Base-by-base conservation (phyloP, 78 protist genomes). In the Dictyostelium intermedium region DNA sequence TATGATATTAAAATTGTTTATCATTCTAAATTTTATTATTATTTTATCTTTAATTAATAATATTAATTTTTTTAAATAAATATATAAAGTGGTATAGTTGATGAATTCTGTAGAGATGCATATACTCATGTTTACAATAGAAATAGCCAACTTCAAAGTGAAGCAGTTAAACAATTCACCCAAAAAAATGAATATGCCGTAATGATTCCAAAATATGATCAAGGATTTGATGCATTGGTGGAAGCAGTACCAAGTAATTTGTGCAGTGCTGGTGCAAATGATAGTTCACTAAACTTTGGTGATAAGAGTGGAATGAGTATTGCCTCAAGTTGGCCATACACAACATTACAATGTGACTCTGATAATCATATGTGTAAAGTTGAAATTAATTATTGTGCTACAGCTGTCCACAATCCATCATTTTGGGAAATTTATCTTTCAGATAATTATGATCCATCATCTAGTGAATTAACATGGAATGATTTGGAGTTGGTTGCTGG, bases 371-470 rank as follows among this genome's bases (percentile, higher is more conserved):
- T 41, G 11, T 35, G 5, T 20, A 73, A 73, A 35, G 41, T n/a
- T 27, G 34, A n/a, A 70, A 13, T 27, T 5, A 25, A 27, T 27
- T 86, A n/a, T 63, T 86, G 92, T 86, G 83, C 92, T 3, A 86
- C 92, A 11, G 92, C 92, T 18, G 39, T 66, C 6, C 92, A 86
- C 43, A 41, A 27, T 61, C 92, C 92, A 77, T 56, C 61, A 25
- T 61, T 37, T 34, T 86, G 92, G 92, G 83, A 74, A 45, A 56
- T 86, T 39, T 86, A 86, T 37, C 60, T 86, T 9, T 41, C 92
- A 23, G 77, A 86, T 3, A 84, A 84, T 23, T 74, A 60, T 45
- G 37, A 86, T 77, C 32, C 43, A 20, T 2, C 50, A 9, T 76
- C 25, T 6, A n/a, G 6, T 6, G 20, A 76, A 23, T 18, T 86